phyloP scores from a whole-genome alignment of 2,329 filamentous ascomycete species.

The Phaeosphaeriaceae sp. region DNA sequence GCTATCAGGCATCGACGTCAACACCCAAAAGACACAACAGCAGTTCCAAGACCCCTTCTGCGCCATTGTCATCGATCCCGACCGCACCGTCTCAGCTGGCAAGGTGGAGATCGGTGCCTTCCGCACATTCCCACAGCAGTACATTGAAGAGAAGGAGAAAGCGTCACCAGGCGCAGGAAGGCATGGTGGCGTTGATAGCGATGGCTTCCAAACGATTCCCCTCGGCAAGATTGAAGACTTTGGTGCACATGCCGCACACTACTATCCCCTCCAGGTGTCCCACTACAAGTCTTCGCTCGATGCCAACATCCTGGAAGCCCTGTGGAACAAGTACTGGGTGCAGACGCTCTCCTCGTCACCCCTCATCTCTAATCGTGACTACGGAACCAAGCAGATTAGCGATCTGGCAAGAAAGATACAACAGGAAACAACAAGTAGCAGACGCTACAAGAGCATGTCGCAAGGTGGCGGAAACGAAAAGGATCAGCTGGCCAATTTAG shows the following conservation, averaged over 20 bases:
- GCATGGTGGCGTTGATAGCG: slow-evolving; percentile 52
- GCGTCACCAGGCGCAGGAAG: slow-evolving; percentile 31
- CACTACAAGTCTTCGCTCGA: slow-evolving; percentile 96
- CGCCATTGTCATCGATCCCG: slow-evolving; percentile 91
- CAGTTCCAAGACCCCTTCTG: slow-evolving; percentile 87
- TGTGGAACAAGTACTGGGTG: slow-evolving; percentile 99
- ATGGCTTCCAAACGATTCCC: slow-evolving; percentile 79
- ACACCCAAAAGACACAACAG: slow-evolving; percentile 86
- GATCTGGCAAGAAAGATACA: slow-evolving; percentile 85
- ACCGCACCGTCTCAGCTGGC: slow-evolving; percentile 90
- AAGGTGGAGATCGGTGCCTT: slow-evolving; percentile 98
- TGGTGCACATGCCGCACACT: slow-evolving; percentile 86
- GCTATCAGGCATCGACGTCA: slow-evolving; percentile 94
- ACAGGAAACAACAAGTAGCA: slow-evolving; percentile 62
- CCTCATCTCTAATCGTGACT: slow-evolving; percentile 90
- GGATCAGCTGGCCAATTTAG: slow-evolving; percentile 63
- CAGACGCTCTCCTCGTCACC: slow-evolving; percentile 92
- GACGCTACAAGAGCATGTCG: slow-evolving; percentile 35
- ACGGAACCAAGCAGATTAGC: slow-evolving; percentile 87
- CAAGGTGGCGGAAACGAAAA: slow-evolving; percentile 15
- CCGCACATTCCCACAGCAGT: slow-evolving; percentile 81
- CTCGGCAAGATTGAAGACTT: slow-evolving; percentile 96
- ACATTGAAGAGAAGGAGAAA: slow-evolving; percentile 57
- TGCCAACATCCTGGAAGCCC: slow-evolving; percentile 79
- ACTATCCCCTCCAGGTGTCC: slow-evolving; percentile 89